Evolutionary conservation across 768 basidiomycete species (phyloP).

Genomic region (Phanerochaete carnosa): DNA sequence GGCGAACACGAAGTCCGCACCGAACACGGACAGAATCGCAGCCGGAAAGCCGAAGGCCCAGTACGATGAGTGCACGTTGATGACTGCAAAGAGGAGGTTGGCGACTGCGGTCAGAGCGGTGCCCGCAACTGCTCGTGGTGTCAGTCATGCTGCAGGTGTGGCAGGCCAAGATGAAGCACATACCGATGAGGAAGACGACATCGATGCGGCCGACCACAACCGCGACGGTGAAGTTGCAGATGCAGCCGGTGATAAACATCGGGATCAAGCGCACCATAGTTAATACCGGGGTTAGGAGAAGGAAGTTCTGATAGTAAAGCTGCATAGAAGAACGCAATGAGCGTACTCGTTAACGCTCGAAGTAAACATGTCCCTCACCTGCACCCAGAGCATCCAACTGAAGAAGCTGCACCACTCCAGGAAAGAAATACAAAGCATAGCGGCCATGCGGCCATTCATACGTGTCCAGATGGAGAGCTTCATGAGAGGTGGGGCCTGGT

Average conservation of each 20-base stretch:
- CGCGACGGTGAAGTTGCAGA: constrained; percentile 66
- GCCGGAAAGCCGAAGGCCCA: constrained; percentile 80
- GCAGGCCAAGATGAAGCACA: constrained; percentile 12
- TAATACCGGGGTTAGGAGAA: constrained; percentile 47
- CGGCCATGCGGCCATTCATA: constrained; percentile 59
- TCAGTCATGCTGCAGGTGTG: neutral
- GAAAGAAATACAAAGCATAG: constrained; percentile 61
- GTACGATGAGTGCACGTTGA: constrained; percentile 51
- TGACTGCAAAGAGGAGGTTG: constrained; percentile 65
- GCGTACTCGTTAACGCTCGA: neutral
- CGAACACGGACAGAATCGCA: constrained; percentile 60
- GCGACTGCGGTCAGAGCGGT: constrained; percentile 56
- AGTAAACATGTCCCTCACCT: constrained; percentile 24
- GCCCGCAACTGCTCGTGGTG: constrained; percentile 40
- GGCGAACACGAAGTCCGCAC: constrained; percentile 76
- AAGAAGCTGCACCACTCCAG: constrained; percentile 59
- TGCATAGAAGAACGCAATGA: constrained; percentile 23
- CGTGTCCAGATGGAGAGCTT: constrained; percentile 59
- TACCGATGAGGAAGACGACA: constrained; percentile 57
- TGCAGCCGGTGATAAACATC: constrained; percentile 62
- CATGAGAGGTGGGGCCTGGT: constrained; percentile 62
- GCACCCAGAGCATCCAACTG: constrained; percentile 50
- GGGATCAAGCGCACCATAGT: constrained; percentile 69
- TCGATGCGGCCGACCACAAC: constrained; percentile 53
- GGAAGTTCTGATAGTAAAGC: constrained; percentile 73